Base-by-base conservation (phyloP, 2,329 filamentous ascomycete species). In the Diaporthe helianthi region DNA sequence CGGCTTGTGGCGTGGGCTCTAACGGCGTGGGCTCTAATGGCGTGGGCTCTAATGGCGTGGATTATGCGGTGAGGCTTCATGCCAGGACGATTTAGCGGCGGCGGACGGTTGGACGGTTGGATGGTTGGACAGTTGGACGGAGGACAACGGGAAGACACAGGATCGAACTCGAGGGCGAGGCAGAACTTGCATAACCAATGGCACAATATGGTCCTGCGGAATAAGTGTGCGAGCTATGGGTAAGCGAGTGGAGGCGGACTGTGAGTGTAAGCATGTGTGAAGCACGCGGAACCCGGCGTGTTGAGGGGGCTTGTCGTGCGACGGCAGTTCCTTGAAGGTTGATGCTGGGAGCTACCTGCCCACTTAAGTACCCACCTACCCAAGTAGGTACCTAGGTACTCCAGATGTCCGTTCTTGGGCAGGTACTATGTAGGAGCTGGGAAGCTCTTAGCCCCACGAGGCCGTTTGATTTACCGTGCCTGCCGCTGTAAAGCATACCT, bases 271-370 rank as follows among this genome's bases (percentile, higher is more conserved):
- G 7, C 47, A 38, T 24, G 6, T 36, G 1, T 63, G 41, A 33
- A n/a, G 58, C 44, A 49, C 44, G 58, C 58, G 58, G 44, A 17
- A 36, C 3, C 58, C 41, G 41, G 58, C 58, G 58, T 47, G 58
- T 33, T 49, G 41, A 24, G 29, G 44, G 26, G 33, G 58, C 58
- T 49, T 63, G 29, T 49, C 13, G 58, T 63, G 58, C 33, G 44
- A 63, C 58, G 29, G 58, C 29, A 36, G 19, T n/a, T 29, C n/a
- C 29, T 49, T 36, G 24, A 22, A 47, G 26, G 24, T 61, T 22
- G 38, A 26, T 8, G 24, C 24, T 60, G 15, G 26, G 26, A 47
- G 41, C 31, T 58, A n/a, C n/a, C n/a, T n/a, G n/a, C n/a, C n/a
- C n/a, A n/a, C n/a, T n/a, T n/a, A n/a, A n/a, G n/a, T n/a, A n/a